Conservation (phyloP, 306 rosid species). For the Vigna angularis region DNA sequence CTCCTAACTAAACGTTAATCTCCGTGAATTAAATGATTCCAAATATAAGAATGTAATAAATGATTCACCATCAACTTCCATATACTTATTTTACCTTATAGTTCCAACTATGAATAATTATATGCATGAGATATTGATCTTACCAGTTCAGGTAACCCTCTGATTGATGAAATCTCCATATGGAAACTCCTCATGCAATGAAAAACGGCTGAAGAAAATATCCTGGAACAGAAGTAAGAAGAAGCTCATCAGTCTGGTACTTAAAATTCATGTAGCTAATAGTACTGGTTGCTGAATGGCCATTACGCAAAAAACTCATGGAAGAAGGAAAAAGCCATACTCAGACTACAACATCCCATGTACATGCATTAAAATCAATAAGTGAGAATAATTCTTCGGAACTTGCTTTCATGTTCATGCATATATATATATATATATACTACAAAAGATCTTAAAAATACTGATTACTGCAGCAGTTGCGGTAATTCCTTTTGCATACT, state of each 20-base stretch:
- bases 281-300: background rate
- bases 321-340: background rate
- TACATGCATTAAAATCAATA: conserved; percentile 9
- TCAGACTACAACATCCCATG: background rate
- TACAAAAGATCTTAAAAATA: conserved; percentile 17
- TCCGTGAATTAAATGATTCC: background rate
- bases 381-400: background rate
- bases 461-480: background rate
- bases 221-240: conserved; percentile 44
- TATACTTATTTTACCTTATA: background rate
- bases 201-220: conserved; percentile 32
- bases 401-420: background rate
- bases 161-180: conserved; percentile 70
- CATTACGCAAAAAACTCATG: conserved; percentile 21
- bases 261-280: conserved; percentile 20
- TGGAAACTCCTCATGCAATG: conserved; percentile 36
- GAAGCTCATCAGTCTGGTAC: conserved; percentile 22
- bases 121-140: conserved; percentile 21
- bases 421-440: background rate
- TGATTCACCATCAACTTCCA: background rate
- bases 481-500: conserved; percentile 29
- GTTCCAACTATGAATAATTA: background rate
- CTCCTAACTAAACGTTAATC: too few species aligned
- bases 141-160: conserved; percentile 73
- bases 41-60: background rate